Conservation (phyloP, 768 basidiomycete genomes). For the Gyrodon lividus region DNA sequence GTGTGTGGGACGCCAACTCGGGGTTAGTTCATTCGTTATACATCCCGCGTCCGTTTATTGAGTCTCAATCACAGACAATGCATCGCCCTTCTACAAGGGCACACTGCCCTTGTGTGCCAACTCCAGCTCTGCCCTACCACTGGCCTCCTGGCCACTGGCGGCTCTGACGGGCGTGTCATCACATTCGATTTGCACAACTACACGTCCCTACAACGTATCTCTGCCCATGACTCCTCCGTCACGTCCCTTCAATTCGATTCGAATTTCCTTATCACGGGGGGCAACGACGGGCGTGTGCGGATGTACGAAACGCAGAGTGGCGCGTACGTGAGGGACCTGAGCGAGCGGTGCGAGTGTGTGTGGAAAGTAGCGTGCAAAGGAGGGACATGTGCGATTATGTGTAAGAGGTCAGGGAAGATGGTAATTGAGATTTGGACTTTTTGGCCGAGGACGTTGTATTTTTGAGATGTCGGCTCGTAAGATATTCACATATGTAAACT, state of each 20-base stretch:
- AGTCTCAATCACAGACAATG: slow-evolving; percentile 54
- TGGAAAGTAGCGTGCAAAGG: slow-evolving; percentile 83
- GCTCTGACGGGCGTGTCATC: slow-evolving; percentile 85
- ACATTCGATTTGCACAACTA: slow-evolving; percentile 56
- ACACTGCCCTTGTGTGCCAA: slow-evolving; percentile 91
- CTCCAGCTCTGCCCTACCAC: slow-evolving; percentile 67
- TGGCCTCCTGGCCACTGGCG: slow-evolving; percentile 71
- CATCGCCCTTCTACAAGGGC: slow-evolving; percentile 82
- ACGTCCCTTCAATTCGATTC: slow-evolving; percentile 87
- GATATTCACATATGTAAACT: slow-evolving; percentile 9
- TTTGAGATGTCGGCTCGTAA: slow-evolving; percentile 9
- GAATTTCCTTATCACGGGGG: slow-evolving; percentile 78
- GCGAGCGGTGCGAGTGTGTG: slow-evolving; percentile 73
- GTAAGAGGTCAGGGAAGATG: slow-evolving; percentile 76
- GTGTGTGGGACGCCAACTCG: slow-evolving; percentile 84
- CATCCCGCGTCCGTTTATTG: neutral
- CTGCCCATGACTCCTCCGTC: slow-evolving; percentile 86
- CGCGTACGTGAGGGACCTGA: slow-evolving; percentile 69
- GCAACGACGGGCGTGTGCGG: slow-evolving; percentile 81
- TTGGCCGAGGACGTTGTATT: slow-evolving; percentile 37
- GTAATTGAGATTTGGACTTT: slow-evolving; percentile 88
- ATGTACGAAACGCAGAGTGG: slow-evolving; percentile 71
- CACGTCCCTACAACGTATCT: slow-evolving; percentile 58
- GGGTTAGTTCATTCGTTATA: slow-evolving; percentile 55
- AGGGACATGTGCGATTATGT: slow-evolving; percentile 77